These are phyloP conservation scores for Kazachstania sp. DNA, from an alignment of 1,139 yeast genomes.

Conservation along the genomic window DNA sequence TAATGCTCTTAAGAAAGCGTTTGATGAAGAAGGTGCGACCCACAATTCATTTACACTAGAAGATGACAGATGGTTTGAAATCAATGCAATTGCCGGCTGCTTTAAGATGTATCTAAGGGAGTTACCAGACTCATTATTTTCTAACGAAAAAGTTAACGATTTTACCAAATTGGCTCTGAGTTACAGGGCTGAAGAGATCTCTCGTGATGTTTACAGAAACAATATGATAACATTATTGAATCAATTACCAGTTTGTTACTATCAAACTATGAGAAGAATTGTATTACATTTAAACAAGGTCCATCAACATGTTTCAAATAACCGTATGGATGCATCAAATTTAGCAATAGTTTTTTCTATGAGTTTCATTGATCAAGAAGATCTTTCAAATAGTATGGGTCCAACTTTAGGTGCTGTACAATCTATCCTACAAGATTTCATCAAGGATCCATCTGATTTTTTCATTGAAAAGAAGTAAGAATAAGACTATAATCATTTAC, in stretches of 20 bases:
- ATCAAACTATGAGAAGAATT: slow-evolving; percentile 56
- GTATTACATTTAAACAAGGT: slow-evolving; percentile 61
- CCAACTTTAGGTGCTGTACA: slow-evolving; percentile 37
- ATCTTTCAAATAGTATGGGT: slow-evolving; percentile 35
- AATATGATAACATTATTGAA: slow-evolving; percentile 37
- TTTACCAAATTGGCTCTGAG: slow-evolving; percentile 37
- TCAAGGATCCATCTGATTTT: slow-evolving; percentile 30
- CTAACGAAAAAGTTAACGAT: slow-evolving; percentile 47
- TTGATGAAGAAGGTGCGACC: slow-evolving; percentile 58
- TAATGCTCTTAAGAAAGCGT: slow-evolving; percentile 55
- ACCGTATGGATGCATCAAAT: slow-evolving; percentile 74
- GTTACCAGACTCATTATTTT: slow-evolving; percentile 76
- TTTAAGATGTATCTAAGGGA: slow-evolving; percentile 81
- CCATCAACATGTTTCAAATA: slow-evolving; percentile 48
- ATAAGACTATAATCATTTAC: neutral
- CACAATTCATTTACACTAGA: slow-evolving; percentile 46
- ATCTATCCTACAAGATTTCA: slow-evolving; percentile 33
- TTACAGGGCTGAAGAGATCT: slow-evolving; percentile 23
- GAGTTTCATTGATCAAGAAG: slow-evolving; percentile 43
- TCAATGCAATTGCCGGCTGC: slow-evolving; percentile 84
- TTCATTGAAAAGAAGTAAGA: slow-evolving; percentile 7
- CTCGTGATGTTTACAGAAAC: slow-evolving; percentile 14
- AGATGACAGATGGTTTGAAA: slow-evolving; percentile 65
- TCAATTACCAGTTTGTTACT: slow-evolving; percentile 54
- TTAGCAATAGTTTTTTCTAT: slow-evolving; percentile 68